phyloP scores from a whole-genome alignment of 2,329 filamentous ascomycete genomes.

The Thelonectria olida region DNA sequence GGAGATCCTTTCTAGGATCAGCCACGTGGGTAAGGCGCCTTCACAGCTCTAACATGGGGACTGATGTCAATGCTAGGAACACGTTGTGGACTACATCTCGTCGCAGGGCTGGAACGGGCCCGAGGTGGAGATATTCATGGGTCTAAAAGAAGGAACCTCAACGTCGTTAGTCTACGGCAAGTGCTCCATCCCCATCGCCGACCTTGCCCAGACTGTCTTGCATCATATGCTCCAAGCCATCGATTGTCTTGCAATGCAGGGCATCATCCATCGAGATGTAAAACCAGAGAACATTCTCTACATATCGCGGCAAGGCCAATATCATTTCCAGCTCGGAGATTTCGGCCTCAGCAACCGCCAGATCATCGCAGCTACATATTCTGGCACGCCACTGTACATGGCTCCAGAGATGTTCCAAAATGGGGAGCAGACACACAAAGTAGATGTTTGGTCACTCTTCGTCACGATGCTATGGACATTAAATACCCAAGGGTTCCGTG shows the following conservation, averaged over 20 bases:
- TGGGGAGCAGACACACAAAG: not conserved
- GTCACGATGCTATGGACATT: not conserved
- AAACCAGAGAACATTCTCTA: not conserved
- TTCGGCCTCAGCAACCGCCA: not conserved
- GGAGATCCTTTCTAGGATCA: not conserved
- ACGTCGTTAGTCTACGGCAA: too few relatives aligned
- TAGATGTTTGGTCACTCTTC: not conserved
- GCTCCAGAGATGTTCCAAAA: not conserved
- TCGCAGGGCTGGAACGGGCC: conserved; percentile 3
- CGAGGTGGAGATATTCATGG: conserved; percentile 26
- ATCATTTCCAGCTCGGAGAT: not conserved
- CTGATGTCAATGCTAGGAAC: not conserved
- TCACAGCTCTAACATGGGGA: not conserved
- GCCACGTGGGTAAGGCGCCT: conserved; percentile 1
- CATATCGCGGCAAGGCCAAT: not conserved
- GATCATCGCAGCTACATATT: too few relatives aligned
- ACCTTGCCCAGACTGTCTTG: conserved; percentile 7
- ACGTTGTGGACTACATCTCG: conserved; percentile 18
- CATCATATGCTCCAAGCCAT: not conserved
- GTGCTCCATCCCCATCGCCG: too few relatives aligned
- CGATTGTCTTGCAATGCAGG: not conserved
- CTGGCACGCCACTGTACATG: not conserved
- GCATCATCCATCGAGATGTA: not conserved
- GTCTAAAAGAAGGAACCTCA: conserved; percentile 24
- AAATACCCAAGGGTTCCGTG: not conserved